Evolutionary conservation across 1,284 basidiomycete genomes (phyloP).

Genomic region (Porodaedalea pini): DNA sequence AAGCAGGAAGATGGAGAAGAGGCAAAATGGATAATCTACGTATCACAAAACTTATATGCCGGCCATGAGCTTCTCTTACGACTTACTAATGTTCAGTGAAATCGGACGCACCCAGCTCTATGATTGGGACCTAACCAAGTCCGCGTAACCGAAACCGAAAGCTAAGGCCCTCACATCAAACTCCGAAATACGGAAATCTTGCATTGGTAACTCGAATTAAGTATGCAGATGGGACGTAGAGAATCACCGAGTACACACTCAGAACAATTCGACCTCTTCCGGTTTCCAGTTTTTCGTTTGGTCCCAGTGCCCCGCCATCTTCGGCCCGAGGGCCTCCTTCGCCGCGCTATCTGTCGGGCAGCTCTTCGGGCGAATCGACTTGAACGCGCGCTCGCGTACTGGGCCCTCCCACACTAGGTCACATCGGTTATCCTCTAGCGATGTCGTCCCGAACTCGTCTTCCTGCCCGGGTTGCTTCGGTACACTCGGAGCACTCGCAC

Average conservation of each 20-base stretch:
- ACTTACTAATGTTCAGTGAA: too few relatives aligned
- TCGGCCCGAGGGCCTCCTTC: constrained; percentile 80
- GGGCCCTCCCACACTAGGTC: constrained; percentile 92
- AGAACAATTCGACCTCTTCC: constrained; percentile 71
- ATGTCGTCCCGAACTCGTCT: constrained; percentile 35
- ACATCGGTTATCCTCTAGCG: constrained; percentile 83
- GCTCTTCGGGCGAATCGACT: constrained; percentile 76
- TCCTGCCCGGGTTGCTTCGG: constrained; percentile 31
- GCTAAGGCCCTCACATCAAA: too few relatives aligned
- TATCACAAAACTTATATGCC: too few relatives aligned
- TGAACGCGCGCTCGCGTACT: constrained; percentile 80
- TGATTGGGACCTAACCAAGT: too few relatives aligned
- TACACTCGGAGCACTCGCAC: constrained; percentile 20
- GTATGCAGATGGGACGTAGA: background rate
- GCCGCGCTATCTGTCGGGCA: constrained; percentile 85
- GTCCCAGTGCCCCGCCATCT: constrained; percentile 90
- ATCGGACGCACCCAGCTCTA: too few relatives aligned
- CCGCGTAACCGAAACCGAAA: too few relatives aligned
- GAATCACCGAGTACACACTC: constrained; percentile 18
- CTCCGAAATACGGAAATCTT: too few relatives aligned
- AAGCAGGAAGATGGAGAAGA: too few relatives aligned
- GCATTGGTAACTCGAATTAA: too few relatives aligned
- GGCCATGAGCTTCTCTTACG: too few relatives aligned
- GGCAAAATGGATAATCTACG: too few relatives aligned
- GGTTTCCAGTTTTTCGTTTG: constrained; percentile 84